Conservation (phyloP, 2,329 filamentous ascomycete genomes). For the Claviceps quebecensis region DNA sequence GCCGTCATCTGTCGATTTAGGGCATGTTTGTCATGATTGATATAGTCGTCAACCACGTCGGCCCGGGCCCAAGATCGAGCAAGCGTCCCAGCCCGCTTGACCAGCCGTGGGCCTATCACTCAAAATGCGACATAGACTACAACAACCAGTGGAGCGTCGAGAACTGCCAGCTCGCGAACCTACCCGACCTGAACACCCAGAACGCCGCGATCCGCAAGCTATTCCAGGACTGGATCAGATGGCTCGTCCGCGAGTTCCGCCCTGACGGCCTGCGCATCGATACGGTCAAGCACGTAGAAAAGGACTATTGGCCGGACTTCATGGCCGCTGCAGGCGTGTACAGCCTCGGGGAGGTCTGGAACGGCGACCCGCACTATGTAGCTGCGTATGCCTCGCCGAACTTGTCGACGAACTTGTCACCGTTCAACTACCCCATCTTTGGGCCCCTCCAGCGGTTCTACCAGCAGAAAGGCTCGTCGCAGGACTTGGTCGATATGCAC, state of each 20-base stretch:
- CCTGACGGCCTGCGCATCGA: constrained; percentile 50
- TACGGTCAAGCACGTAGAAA: constrained; percentile 47
- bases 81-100: constrained; percentile 32
- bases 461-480: constrained; percentile 23
- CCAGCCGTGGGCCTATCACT: constrained; percentile 43
- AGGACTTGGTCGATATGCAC: constrained; percentile 25
- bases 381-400: constrained; percentile 32
- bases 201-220: constrained; percentile 30
- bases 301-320: constrained; percentile 43
- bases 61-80: constrained; percentile 33
- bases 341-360: constrained; percentile 44
- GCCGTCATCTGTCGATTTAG: constrained; percentile 5
- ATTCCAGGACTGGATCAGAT: constrained; percentile 44
- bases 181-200: constrained; percentile 49
- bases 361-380: constrained; percentile 37
- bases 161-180: constrained; percentile 39
- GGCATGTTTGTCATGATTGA: constrained; percentile 45
- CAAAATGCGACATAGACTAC: constrained; percentile 44
- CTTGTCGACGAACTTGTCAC: constrained; percentile 28
- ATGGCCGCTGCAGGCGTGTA: constrained; percentile 41
- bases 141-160: constrained; percentile 31
- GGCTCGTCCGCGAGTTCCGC: constrained; percentile 43
- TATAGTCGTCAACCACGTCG: constrained; percentile 46
- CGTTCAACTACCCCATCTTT: constrained; percentile 46
- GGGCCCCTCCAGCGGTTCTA: constrained; percentile 28